Evolutionary conservation across 257 asterid species (phyloP), one percentile per base, ranked within the genome.

Genomic region (Solanum bukasovii): DNA sequence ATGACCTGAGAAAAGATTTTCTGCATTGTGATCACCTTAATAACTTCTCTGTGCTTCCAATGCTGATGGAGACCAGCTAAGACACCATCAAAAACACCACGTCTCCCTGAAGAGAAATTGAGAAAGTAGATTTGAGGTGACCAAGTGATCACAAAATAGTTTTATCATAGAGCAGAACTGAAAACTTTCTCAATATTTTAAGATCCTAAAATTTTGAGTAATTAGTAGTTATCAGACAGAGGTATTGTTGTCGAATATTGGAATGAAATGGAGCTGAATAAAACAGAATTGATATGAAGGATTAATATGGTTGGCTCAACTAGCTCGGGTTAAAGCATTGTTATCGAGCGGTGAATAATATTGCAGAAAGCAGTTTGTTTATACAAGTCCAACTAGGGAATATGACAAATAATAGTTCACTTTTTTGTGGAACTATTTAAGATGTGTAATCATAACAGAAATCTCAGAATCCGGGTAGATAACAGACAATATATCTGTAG

Each of bases 41-140:
- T 98, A 23, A 96, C 88, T 91, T 97, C 99, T 91, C 94, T 94
- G 93, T 94, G 97, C 89, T 97, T 97, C 99, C 99, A 96, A 87
- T 96, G 98, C 93, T 97, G 99, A 92, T 92, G 95, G 88, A 97
- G 92, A 89, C 98, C 96, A 90, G 96, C 98, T 29, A 97, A 93
- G 23, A 96, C 96, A 88, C 99, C 99, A 90, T 90, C 92, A 90
- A 93, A 97, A 72, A 97, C 91, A 75, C 96, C 95, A 4, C 95
- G 98, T 91, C 98, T 97, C 90, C 99, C 98, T 96, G 94, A 90
- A 94, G 52, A 61, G 84, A 89, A 75, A 89, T 87, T 13, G 44
- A 82, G 65, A 29, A 29, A 49, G 86, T 82, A 82, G 31, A 49
- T 82, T 49, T 82, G 44, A 35, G 86, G 20, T 18, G 86, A 27